phyloP scores from a whole-genome alignment of 2,329 filamentous ascomycete species.

The Trichoderma afroharzianum region DNA sequence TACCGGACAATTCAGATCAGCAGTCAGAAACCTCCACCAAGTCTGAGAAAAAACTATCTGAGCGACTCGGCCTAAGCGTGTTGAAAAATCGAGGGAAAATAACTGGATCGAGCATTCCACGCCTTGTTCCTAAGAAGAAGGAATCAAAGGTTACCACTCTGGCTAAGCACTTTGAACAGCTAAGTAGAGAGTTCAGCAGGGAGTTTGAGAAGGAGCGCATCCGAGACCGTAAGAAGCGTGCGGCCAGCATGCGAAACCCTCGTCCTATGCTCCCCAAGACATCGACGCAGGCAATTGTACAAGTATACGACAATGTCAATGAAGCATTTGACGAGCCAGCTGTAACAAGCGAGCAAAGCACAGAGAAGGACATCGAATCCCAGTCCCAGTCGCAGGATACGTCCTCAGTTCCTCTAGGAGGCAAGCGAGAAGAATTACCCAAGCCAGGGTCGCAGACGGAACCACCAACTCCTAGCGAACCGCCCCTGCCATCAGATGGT shows the following conservation, averaged over 20 bases:
- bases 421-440: constrained; percentile 21
- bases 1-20: constrained; percentile 25
- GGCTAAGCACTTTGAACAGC: constrained; percentile 91
- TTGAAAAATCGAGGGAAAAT: constrained; percentile 58
- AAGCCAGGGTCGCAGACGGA: constrained; percentile 23
- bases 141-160: constrained; percentile 83
- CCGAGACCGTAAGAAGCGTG: constrained; percentile 76
- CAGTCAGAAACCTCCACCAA: constrained; percentile 41
- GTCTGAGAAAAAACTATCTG: constrained; percentile 72
- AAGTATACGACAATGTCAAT: constrained; percentile 90
- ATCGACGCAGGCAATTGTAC: constrained; percentile 91
- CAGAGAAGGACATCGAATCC: constrained; percentile 21
- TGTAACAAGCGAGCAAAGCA: constrained; percentile 48
- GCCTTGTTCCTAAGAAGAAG: constrained; percentile 74
- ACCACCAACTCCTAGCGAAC: constrained; percentile 24
- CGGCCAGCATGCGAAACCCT: constrained; percentile 69
- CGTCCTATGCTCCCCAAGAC: constrained; percentile 80
- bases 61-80: constrained; percentile 63
- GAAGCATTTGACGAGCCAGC: constrained; percentile 84
- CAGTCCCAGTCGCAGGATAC: constrained; percentile 19
- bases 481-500: constrained; percentile 24
- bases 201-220: constrained; percentile 95
- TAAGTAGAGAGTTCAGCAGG: constrained; percentile 92
- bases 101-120: constrained; percentile 76
- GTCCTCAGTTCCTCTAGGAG: constrained; percentile 29